Percentiles rank a stretch among this genome's conserved stretches.
These are phyloP conservation scores for Sphagnurus paluster DNA, from an alignment of 1,284 basidiomycete genomes.

Conservation along the genomic window DNA sequence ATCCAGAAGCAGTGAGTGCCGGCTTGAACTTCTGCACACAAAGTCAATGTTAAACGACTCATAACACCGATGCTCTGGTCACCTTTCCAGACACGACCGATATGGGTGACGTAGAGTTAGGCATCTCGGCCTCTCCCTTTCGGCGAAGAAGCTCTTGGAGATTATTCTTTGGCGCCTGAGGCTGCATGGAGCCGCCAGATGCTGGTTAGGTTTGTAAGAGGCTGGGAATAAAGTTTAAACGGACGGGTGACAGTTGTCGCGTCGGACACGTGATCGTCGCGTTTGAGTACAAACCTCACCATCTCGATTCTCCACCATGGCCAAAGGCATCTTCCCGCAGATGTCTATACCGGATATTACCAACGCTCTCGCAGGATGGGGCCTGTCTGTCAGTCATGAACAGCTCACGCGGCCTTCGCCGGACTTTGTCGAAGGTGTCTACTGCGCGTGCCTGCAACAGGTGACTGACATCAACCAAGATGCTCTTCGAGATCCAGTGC, in stretches of 20 bases:
- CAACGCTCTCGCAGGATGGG: constrained; percentile 62
- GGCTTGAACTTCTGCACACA: constrained; percentile 17
- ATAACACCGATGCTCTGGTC: neutral
- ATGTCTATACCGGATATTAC: constrained; percentile 65
- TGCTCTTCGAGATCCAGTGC: constrained; percentile 57
- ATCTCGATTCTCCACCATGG: constrained; percentile 34
- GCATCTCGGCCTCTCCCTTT: constrained; percentile 13
- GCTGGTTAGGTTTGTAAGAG: constrained; percentile 2
- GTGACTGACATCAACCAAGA: constrained; percentile 67
- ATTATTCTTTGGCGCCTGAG: constrained; percentile 36
- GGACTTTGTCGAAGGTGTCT: constrained; percentile 70
- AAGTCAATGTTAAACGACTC: neutral
- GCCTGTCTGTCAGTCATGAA: constrained; percentile 61
- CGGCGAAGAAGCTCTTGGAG: constrained; percentile 37
- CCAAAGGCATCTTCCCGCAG: constrained; percentile 57
- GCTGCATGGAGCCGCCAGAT: constrained; percentile 9
- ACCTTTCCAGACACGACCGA: constrained; percentile 16
- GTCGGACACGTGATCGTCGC: constrained; percentile 30
- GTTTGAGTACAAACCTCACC: constrained; percentile 11
- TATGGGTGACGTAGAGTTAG: constrained; percentile 5
- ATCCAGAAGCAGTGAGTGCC: constrained; percentile 9
- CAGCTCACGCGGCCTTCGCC: constrained; percentile 70
- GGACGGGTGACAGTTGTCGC: constrained; percentile 17
- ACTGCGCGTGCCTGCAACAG: constrained; percentile 67
- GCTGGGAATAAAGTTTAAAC: constrained; percentile 8